Evolutionary conservation across 2,329 filamentous ascomycete species (phyloP).

Genomic region (Penicillium frequentans): DNA sequence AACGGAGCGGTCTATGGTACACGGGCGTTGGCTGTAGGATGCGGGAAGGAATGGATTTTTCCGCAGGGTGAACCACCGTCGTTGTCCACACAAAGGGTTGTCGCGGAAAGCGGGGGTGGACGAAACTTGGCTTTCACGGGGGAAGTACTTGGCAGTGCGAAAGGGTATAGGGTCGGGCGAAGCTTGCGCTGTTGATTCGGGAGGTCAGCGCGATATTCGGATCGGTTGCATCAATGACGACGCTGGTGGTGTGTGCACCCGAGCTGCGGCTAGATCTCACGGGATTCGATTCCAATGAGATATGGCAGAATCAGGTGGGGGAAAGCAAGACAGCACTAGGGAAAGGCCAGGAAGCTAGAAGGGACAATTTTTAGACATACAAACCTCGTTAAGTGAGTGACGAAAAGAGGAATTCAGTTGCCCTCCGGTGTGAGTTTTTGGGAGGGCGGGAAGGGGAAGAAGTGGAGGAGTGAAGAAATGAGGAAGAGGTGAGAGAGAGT

Average conservation of each 20-base stretch:
- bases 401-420: not conserved
- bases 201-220: conserved; percentile 16
- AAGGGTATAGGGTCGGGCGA: conserved; percentile 14
- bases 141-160: not conserved
- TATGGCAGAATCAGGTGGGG: not conserved
- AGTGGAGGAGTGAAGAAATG: conserved; percentile 13
- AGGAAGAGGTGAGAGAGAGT: conserved; percentile 6
- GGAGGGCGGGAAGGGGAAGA: conserved; percentile 7
- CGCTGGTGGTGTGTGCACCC: conserved; percentile 16
- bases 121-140: conserved; percentile 1
- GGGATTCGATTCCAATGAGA: conserved; percentile 1
- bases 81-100: conserved; percentile 17
- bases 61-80: conserved; percentile 18
- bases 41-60: conserved; percentile 14
- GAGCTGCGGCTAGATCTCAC: conserved; percentile 11
- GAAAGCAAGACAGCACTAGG: not conserved
- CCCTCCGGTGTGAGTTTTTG: conserved; percentile 30
- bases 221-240: conserved; percentile 20
- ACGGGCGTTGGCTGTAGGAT: conserved; percentile 6
- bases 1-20: conserved; percentile 31
- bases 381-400: not conserved
- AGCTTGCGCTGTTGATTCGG: conserved; percentile 17
- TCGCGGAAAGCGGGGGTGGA: not conserved
- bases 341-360: not conserved
- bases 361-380: not conserved